Evolutionary conservation across 1,284 basidiomycete species (phyloP).

Genomic region (Trichosporon ovoides): DNA sequence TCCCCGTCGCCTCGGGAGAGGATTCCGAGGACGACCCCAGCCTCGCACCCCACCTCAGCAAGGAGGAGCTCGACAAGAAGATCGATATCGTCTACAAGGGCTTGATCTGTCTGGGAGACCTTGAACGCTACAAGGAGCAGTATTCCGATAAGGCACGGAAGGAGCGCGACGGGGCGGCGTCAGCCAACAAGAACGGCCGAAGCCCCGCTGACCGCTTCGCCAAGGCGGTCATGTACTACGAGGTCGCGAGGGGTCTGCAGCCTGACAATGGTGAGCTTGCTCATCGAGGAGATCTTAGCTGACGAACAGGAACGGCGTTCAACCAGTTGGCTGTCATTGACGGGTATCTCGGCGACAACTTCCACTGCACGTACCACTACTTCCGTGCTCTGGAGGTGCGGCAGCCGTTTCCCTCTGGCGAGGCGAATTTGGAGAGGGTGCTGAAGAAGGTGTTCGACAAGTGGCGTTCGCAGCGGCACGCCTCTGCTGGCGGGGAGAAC

Average conservation of each 20-base stretch:
- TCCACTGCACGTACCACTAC: constrained; percentile 75
- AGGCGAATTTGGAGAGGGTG: constrained; percentile 72
- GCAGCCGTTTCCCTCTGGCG: constrained; percentile 78
- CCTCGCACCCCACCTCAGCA: constrained; percentile 47
- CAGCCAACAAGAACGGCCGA: not conserved
- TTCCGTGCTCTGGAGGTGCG: constrained; percentile 85
- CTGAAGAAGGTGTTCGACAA: constrained; percentile 62
- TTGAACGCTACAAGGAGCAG: constrained; percentile 86
- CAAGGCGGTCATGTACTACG: constrained; percentile 72
- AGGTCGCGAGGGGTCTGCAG: constrained; percentile 71
- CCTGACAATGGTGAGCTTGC: constrained; percentile 57
- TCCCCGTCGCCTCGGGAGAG: constrained; percentile 49
- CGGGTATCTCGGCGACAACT: constrained; percentile 74
- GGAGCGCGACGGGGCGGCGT: constrained; percentile 19
- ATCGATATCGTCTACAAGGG: constrained; percentile 76
- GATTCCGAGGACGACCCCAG: constrained; percentile 4
- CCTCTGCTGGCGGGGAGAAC: constrained; percentile 25
- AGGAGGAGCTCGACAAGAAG: constrained; percentile 58
- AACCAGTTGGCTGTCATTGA: constrained; percentile 93
- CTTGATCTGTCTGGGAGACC: constrained; percentile 85
- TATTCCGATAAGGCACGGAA: constrained; percentile 51
- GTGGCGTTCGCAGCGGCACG: constrained; percentile 34
- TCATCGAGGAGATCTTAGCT: not conserved
- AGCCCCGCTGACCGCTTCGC: constrained; percentile 51
- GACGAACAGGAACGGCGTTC: constrained; percentile 68